A percentile compares a stretch with the other conserved stretches of the same genome.
Evolutionary conservation across 106 monocot genomes (phyloP).

Genomic region (Ottelia alismoides): DNA sequence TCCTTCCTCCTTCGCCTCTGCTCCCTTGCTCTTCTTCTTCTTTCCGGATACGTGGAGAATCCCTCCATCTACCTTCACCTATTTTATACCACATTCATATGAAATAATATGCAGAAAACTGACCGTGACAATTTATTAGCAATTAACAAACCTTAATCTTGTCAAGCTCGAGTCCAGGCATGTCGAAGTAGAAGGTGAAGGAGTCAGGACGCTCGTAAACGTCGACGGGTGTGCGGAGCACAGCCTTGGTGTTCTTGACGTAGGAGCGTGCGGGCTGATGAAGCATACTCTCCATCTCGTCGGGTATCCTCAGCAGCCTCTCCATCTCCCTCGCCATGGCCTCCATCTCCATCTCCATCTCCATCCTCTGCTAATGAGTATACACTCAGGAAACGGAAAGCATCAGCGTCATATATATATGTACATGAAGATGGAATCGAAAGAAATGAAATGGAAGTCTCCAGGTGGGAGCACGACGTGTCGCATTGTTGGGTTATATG

Average conservation of each 20-base stretch:
- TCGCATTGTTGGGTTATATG: no score
- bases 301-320: slow-evolving; percentile 9
- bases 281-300: slow-evolving; percentile 12
- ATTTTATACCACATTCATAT: not conserved
- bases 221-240: slow-evolving; percentile 7
- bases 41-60: not conserved
- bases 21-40: slow-evolving; percentile 5
- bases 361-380: no score
- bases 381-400: no score
- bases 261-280: slow-evolving; percentile 3
- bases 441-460: no score
- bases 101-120: no score
- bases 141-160: slow-evolving; percentile 4
- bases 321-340: not conserved
- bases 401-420: no score
- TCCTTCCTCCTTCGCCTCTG: slow-evolving; percentile 13
- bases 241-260: slow-evolving; percentile 10
- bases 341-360: no score
- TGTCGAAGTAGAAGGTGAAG: slow-evolving; percentile 10
- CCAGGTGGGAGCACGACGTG: no score
- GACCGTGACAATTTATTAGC: no score
- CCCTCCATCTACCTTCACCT: slow-evolving; percentile 1
- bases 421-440: no score
- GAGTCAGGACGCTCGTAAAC: slow-evolving; percentile 4
- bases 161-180: slow-evolving; percentile 8